phyloP scores from a whole-genome alignment of 1,284 basidiomycete genomes.

The Cerioporus squamosus region DNA sequence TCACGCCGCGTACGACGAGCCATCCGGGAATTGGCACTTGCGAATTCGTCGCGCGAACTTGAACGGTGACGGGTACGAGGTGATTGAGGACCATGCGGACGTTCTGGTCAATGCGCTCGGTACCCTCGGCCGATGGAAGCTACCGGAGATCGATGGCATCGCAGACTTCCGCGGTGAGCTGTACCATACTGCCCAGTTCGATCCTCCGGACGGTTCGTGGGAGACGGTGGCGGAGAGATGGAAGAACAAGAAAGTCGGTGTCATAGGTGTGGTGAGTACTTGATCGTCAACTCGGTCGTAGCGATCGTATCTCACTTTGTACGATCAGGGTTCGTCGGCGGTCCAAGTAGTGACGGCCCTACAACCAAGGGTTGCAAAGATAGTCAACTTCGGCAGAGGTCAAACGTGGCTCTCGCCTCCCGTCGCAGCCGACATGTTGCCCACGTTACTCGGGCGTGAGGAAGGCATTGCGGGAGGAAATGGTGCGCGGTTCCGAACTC shows the following conservation, averaged over 20 bases:
- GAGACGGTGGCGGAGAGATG: conserved; percentile 52
- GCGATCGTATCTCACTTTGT: too few species aligned
- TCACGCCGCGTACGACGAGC: conserved; percentile 53
- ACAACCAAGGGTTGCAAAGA: conserved; percentile 53
- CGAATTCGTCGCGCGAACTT: conserved; percentile 38
- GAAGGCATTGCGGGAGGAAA: conserved; percentile 44
- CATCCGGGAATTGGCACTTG: conserved; percentile 55
- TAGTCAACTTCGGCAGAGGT: conserved; percentile 63
- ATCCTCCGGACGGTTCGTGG: conserved; percentile 50
- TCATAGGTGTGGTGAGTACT: conserved; percentile 65
- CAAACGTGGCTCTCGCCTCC: conserved; percentile 63
- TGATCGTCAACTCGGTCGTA: too few species aligned
- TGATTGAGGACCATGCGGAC: conserved; percentile 55
- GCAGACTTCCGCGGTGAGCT: conserved; percentile 52
- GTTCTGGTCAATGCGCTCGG: conserved; percentile 57
- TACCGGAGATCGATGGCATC: conserved; percentile 61
- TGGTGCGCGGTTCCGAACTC: too few species aligned
- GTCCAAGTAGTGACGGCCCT: conserved; percentile 61
- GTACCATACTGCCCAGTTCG: conserved; percentile 62
- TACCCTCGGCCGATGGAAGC: conserved; percentile 53
- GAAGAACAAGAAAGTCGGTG: conserved; percentile 59
- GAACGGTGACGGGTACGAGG: conserved; percentile 39
- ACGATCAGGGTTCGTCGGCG: conserved; percentile 27
- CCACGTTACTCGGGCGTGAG: conserved; percentile 42
- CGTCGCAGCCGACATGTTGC: conserved; percentile 47